Percentiles rank a stretch among this genome's conserved stretches.
phyloP scores from a whole-genome alignment of 2,329 filamentous ascomycete species.

The Apiospora aurea region DNA sequence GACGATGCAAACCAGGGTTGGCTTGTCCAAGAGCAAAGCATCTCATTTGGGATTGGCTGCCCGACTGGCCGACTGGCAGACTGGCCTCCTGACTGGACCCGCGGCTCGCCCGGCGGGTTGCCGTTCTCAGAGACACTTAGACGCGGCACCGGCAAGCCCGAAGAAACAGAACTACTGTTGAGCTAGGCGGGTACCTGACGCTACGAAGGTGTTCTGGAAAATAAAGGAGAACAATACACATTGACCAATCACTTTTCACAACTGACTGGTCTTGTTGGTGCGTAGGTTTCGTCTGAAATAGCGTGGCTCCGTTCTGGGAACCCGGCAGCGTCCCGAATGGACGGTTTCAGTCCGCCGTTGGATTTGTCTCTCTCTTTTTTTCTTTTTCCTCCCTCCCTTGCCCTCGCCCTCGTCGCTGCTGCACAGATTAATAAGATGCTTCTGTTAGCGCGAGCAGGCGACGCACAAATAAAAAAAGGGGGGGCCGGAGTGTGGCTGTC shows the following conservation, averaged over 20 bases:
- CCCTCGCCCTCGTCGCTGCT: background rate
- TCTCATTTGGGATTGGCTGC: background rate
- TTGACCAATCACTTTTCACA: constrained; percentile 19
- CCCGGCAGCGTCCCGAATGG: constrained; percentile 24
- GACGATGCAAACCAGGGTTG: background rate
- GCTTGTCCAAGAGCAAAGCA: constrained; percentile 14
- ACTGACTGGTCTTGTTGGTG: constrained; percentile 13
- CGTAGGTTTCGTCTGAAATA: constrained; percentile 23
- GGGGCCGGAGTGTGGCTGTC: constrained; percentile 4
- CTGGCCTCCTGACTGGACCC: constrained; percentile 5
- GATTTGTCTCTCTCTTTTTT: constrained; percentile 4
- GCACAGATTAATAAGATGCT: constrained; percentile 13
- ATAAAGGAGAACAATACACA: constrained; percentile 16
- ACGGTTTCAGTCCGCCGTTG: constrained; percentile 14
- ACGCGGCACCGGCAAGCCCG: constrained; percentile 20
- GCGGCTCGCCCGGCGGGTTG: constrained; percentile 11
- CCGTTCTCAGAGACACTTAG: constrained; percentile 13
- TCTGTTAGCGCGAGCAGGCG: background rate
- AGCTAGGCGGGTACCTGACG: constrained; percentile 22
- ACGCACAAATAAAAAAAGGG: background rate
- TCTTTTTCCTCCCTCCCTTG: too few species aligned
- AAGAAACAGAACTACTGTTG: constrained; percentile 3
- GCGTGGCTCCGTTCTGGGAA: constrained; percentile 20
- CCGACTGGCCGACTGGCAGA: background rate
- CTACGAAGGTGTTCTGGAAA: constrained; percentile 23